Evolutionary conservation across 139 green algal species (phyloP), one percentile per base, ranked within the genome.

Genomic region (Tetraselmis striata): DNA sequence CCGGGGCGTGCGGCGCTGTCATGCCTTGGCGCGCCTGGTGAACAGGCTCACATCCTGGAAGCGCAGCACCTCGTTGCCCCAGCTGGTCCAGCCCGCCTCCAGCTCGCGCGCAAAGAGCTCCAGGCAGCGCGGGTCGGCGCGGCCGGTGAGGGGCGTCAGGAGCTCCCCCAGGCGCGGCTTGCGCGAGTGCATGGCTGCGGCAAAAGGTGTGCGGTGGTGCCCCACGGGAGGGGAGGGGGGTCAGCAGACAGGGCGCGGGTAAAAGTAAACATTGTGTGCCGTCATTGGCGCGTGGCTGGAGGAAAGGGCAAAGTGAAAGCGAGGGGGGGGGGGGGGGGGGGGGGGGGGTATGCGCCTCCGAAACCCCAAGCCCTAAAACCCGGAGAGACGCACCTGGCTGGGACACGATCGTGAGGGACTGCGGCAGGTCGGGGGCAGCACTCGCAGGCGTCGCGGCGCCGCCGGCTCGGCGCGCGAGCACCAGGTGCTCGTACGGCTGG

Each of bases 91-190:
- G 11, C 89, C 88, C 22, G 86, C 77, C n/a, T 81, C 75, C 82
- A 96, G 79, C 86, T 96, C 90, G 5, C 93, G 85, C 0, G 92
- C 93, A 93, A 96, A 96, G 83, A 96, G 89, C 91, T 96, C 91
- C 0, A 91, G 30, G 59, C 87, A 91, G 2, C 79, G 28, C 0
- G 83, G 29, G n/a, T n/a, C n/a, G 0, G 27, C 22, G 0, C 58
- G 76, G 0, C 76, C 76, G 23, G 87, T 79, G 32, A 80, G 79
- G 1, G 67, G 83, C 30, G 45, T 22, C 32, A 93, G 79, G 78
- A 92, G 83, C 23, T 77, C 79, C 1, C 81, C 86, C 2, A 95
- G 82, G 59, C 90, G 91, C 1, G 91, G 92, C 84, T 95, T 95
- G 2, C 89, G 78, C 1, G 90, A 94, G 75, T 95, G 91, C 32